Conservation (phyloP, 2,329 filamentous ascomycete species). For the Neodidymelliopsis sp. region DNA sequence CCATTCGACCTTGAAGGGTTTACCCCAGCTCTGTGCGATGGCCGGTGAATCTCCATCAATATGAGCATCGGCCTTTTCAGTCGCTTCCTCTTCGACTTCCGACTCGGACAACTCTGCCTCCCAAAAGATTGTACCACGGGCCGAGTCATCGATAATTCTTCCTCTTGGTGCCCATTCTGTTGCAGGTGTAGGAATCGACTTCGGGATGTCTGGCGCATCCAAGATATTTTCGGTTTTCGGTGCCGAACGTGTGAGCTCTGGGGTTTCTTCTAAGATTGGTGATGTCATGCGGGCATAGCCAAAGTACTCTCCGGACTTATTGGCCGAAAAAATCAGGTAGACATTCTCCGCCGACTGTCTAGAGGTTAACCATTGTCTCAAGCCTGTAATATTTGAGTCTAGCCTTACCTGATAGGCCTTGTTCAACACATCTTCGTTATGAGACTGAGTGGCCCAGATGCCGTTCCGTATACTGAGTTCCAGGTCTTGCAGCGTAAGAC, state of each 20-base stretch:
- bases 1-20: constrained; percentile 92
- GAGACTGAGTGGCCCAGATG: constrained; percentile 92
- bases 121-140: constrained; percentile 97
- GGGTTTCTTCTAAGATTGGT: constrained; percentile 77
- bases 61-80: constrained; percentile 39
- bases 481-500: constrained; percentile 87
- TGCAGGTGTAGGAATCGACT: constrained; percentile 79
- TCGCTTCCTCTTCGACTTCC: constrained; percentile 58
- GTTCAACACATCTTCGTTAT: constrained; percentile 88
- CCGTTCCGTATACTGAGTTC: constrained; percentile 87
- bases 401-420: constrained; percentile 76
- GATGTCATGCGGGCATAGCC: constrained; percentile 93
- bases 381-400: too few relatives aligned
- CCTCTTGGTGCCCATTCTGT: constrained; percentile 82
- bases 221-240: constrained; percentile 65
- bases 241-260: constrained; percentile 55
- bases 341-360: constrained; percentile 78
- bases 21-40: constrained; percentile 76
- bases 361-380: constrained; percentile 23
- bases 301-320: constrained; percentile 97
- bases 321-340: constrained; percentile 92
- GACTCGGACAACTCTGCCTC: constrained; percentile 74
- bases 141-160: constrained; percentile 89
- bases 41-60: constrained; percentile 51
- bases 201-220: constrained; percentile 72